These are phyloP conservation scores for Diaporthe eres DNA, from an alignment of 2,329 filamentous ascomycete genomes.

Conservation along the genomic window DNA sequence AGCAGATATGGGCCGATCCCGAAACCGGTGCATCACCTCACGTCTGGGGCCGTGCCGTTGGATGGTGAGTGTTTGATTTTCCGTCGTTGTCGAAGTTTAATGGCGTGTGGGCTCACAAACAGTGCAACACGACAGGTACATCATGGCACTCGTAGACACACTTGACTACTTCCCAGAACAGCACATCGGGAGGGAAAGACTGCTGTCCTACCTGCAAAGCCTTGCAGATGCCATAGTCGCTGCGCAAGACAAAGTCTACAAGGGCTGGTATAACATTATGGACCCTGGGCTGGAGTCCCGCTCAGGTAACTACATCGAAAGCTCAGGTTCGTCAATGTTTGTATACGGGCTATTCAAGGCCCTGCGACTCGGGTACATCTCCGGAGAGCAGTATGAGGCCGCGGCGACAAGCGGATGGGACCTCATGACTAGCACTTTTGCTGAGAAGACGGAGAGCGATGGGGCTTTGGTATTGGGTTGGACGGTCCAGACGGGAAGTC, in stretches of 20 bases:
- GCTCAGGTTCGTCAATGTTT: constrained; percentile 53
- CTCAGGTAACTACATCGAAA: constrained; percentile 54
- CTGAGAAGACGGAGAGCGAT: constrained; percentile 6
- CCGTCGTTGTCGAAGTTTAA: neutral
- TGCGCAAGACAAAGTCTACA: constrained; percentile 40
- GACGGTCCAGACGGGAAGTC: constrained; percentile 3
- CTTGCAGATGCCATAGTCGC: constrained; percentile 10
- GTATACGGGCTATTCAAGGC: constrained; percentile 54
- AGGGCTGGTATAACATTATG: constrained; percentile 56
- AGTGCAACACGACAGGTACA: constrained; percentile 39
- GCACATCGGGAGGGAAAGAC: neutral
- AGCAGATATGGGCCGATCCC: constrained; percentile 63
- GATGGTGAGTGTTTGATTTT: constrained; percentile 43
- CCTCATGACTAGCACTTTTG: constrained; percentile 20
- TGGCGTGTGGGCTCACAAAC: neutral
- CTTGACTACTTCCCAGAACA: constrained; percentile 49
- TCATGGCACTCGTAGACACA: constrained; percentile 50
- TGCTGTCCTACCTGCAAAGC: constrained; percentile 17
- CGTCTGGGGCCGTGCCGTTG: constrained; percentile 65
- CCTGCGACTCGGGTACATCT: constrained; percentile 49
- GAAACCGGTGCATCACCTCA: constrained; percentile 62
- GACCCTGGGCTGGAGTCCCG: constrained; percentile 40
- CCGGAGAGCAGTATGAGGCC: constrained; percentile 12
- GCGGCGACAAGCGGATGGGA: constrained; percentile 4
- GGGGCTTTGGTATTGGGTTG: neutral